Evolutionary conservation across 108 stramenopile species (phyloP).

Genomic region (Fragilariopsis cylindrus): DNA sequence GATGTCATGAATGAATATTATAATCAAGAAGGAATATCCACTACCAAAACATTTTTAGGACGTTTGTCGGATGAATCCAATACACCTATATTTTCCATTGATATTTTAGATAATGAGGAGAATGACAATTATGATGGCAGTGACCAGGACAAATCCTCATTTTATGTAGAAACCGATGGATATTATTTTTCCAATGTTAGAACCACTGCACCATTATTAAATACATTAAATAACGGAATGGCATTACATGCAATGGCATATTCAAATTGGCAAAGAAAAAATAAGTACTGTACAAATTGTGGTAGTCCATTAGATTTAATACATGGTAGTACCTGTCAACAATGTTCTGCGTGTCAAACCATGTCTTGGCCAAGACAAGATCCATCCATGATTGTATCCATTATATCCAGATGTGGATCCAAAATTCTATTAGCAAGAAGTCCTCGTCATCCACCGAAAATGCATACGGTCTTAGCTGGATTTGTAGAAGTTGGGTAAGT

Average conservation of each 20-base stretch:
- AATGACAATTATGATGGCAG: background rate
- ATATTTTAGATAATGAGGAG: constrained; percentile 6
- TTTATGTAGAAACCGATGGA: constrained; percentile 6
- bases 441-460: constrained; percentile 60
- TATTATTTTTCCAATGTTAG: constrained; percentile 63
- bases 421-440: constrained; percentile 71
- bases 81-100: constrained; percentile 51
- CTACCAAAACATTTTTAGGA: constrained; percentile 23
- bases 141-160: background rate
- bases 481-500: constrained; percentile 78
- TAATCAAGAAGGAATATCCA: background rate
- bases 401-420: constrained; percentile 47
- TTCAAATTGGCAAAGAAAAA: constrained; percentile 57
- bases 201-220: constrained; percentile 61
- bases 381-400: constrained; percentile 74
- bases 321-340: constrained; percentile 62
- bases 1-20: constrained; percentile 8
- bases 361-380: constrained; percentile 80
- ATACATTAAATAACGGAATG: constrained; percentile 61
- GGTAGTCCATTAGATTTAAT: constrained; percentile 45
- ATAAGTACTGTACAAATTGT: constrained; percentile 58
- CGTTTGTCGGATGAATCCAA: constrained; percentile 42
- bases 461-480: constrained; percentile 79
- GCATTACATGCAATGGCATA: constrained; percentile 77
- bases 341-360: constrained; percentile 44